Conservation (phyloP, 2,329 filamentous ascomycete genomes). For the Onygenales sp. region DNA sequence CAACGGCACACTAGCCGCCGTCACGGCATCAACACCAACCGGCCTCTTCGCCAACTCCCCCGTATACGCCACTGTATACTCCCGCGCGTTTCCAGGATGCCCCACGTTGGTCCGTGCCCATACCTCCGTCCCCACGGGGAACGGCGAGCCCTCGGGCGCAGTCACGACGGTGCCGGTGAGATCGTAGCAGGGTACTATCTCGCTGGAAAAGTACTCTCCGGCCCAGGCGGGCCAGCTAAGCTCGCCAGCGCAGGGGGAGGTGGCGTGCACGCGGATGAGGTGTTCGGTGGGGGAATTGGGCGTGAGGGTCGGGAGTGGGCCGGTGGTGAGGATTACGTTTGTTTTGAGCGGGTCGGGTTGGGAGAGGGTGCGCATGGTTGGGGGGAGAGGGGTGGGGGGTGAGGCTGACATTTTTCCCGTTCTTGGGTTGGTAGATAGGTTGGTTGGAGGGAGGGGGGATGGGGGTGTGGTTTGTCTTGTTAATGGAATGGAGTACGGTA, state of each 20-base stretch:
- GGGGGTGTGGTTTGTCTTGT: background rate
- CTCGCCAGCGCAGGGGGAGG: slow-evolving; percentile 32
- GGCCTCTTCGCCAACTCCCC: slow-evolving; percentile 29
- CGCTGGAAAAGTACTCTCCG: slow-evolving; percentile 12
- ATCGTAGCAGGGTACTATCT: slow-evolving; percentile 32
- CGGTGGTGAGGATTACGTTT: background rate
- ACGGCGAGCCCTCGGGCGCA: slow-evolving; percentile 24
- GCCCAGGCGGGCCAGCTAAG: slow-evolving; percentile 27
- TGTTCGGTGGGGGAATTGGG: slow-evolving; percentile 20
- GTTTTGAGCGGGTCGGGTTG: background rate
- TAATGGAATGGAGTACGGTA: too few species aligned
- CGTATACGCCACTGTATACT: slow-evolving; percentile 26
- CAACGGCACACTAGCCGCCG: slow-evolving; percentile 31
- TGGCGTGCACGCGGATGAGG: slow-evolving; percentile 30
- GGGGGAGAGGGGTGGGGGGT: background rate
- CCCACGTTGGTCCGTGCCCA: slow-evolving; percentile 26
- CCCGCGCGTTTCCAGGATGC: slow-evolving; percentile 27
- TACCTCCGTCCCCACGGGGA: slow-evolving; percentile 29
- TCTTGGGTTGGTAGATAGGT: background rate
- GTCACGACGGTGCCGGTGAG: slow-evolving; percentile 31
- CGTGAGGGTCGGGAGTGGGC: slow-evolving; percentile 11
- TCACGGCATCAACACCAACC: slow-evolving; percentile 23
- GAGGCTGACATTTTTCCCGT: background rate
- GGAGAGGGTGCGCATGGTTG: background rate
- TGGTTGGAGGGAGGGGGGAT: background rate